Conservation (phyloP, 768 basidiomycete species). For the Boletus rufocinnamomeus region DNA sequence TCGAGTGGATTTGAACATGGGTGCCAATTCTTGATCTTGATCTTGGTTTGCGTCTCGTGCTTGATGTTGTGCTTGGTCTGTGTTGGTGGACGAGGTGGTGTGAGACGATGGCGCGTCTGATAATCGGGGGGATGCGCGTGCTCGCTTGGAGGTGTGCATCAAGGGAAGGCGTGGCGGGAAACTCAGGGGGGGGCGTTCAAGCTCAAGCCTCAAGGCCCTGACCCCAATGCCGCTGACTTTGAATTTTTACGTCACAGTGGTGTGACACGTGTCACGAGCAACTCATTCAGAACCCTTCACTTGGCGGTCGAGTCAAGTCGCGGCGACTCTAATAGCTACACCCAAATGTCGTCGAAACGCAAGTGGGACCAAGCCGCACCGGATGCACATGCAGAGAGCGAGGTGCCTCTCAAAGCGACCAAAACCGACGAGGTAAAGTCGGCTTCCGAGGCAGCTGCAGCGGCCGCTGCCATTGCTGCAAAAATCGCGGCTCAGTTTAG, state of each 20-base stretch:
- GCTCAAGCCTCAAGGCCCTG: no score
- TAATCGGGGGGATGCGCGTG: conserved; percentile 31
- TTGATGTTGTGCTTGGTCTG: background rate
- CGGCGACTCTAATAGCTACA: no score
- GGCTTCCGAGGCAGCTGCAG: conserved; percentile 63
- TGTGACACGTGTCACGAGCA: conserved; percentile 19
- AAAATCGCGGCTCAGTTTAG: conserved; percentile 91
- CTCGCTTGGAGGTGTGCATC: conserved; percentile 36
- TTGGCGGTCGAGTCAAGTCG: background rate
- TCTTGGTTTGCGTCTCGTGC: background rate
- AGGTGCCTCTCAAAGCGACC: conserved; percentile 44
- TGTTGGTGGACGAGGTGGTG: conserved; percentile 20
- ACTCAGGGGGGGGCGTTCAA: background rate
- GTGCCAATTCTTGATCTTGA: conserved; percentile 23
- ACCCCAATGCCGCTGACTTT: conserved; percentile 24
- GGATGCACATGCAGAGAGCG: conserved; percentile 44
- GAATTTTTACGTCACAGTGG: conserved; percentile 17
- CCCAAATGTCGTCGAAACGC: conserved; percentile 68
- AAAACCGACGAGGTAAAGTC: conserved; percentile 52
- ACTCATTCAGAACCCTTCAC: background rate
- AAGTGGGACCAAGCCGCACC: conserved; percentile 76
- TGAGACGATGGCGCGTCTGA: conserved; percentile 39
- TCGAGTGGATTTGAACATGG: conserved; percentile 38
- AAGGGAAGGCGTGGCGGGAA: background rate
- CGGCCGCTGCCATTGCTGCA: conserved; percentile 86